Percentiles rank a stretch among this genome's conserved stretches.
Evolutionary conservation across 1,284 basidiomycete genomes (phyloP).

Genomic region (Meira miltonrushii): DNA sequence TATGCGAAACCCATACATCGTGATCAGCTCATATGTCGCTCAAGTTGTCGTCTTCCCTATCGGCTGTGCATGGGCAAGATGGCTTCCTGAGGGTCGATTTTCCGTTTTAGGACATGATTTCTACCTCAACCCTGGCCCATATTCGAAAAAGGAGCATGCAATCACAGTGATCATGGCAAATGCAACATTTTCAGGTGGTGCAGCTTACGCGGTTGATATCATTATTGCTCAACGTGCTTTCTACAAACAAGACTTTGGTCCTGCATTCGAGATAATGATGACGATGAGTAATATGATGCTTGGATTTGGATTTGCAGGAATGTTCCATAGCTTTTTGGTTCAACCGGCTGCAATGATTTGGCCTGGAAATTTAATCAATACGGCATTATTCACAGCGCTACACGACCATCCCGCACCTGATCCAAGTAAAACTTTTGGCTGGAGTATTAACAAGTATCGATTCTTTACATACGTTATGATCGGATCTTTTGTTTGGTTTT

Average conservation of each 20-base stretch:
- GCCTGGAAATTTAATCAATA: constrained; percentile 39
- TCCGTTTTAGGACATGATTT: constrained; percentile 22
- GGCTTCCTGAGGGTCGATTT: constrained; percentile 29
- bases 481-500: constrained; percentile 34
- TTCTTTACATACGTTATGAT: constrained; percentile 34
- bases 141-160: constrained; percentile 48
- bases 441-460: constrained; percentile 56
- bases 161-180: constrained; percentile 28
- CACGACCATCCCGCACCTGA: constrained; percentile 26
- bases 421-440: constrained; percentile 14
- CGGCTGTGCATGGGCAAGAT: constrained; percentile 26
- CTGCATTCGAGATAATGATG: constrained; percentile 55
- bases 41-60: constrained; percentile 38
- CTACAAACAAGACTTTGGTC: constrained; percentile 49
- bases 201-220: constrained; percentile 69
- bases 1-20: constrained; percentile 38
- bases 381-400: constrained; percentile 38
- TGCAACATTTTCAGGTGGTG: constrained; percentile 62
- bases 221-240: constrained; percentile 50
- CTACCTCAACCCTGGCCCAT: constrained; percentile 42
- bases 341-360: constrained; percentile 48
- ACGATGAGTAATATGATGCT: constrained; percentile 55
- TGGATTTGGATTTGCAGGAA: constrained; percentile 43
- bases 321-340: constrained; percentile 42
- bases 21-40: constrained; percentile 31